Evolutionary conservation across 2,329 filamentous ascomycete species (phyloP).

Genomic region (Fusarium chuoi): DNA sequence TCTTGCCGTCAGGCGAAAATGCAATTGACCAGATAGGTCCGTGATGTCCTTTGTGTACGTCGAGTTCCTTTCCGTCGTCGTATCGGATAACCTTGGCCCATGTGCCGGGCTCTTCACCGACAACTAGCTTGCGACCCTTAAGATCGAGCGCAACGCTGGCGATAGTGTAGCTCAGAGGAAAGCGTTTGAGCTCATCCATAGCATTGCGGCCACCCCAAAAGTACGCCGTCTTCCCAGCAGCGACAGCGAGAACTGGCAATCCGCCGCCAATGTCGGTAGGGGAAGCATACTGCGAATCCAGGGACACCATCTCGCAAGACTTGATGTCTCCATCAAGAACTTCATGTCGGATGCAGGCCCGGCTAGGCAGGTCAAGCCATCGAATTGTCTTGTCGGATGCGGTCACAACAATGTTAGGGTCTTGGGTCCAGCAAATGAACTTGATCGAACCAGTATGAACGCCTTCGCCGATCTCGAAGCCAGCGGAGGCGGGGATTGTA

Average conservation of each 20-base stretch:
- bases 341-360: conserved; percentile 79
- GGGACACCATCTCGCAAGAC: conserved; percentile 86
- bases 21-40: conserved; percentile 96
- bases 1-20: conserved; percentile 93
- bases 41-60: conserved; percentile 96
- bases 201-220: conserved; percentile 85
- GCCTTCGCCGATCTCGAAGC: conserved; percentile 88
- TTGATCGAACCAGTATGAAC: conserved; percentile 91
- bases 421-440: conserved; percentile 92
- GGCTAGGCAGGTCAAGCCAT: conserved; percentile 90
- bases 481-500: conserved; percentile 67
- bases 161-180: conserved; percentile 84
- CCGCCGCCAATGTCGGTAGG: conserved; percentile 73
- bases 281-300: conserved; percentile 68
- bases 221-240: conserved; percentile 93
- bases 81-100: conserved; percentile 97
- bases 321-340: conserved; percentile 86
- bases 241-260: conserved; percentile 81
- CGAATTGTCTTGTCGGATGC: conserved; percentile 91
- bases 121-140: conserved; percentile 83
- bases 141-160: conserved; percentile 91
- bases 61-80: conserved; percentile 83
- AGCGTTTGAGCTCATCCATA: conserved; percentile 78
- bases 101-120: conserved; percentile 90
- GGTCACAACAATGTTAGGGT: conserved; percentile 89